Conservation (phyloP, 306 rosid genomes). For the Gynostemma pentaphyllum region DNA sequence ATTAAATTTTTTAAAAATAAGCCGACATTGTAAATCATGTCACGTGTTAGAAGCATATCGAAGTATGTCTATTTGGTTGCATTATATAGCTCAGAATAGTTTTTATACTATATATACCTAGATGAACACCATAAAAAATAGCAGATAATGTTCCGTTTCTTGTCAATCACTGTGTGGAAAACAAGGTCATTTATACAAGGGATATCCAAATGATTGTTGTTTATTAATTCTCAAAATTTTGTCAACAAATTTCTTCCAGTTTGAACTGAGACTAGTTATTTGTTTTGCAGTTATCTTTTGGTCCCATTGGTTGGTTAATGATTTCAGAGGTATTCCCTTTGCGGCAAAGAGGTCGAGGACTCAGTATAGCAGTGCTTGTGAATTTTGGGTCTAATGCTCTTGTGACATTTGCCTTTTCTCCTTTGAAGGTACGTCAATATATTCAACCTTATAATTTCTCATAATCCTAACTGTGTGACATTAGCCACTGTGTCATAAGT, state of each 20-base stretch:
- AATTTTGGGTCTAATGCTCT: slow-evolving; percentile 83
- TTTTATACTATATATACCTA: background rate
- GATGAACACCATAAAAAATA: background rate
- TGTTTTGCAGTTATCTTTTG: slow-evolving; percentile 71
- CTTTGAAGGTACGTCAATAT: slow-evolving; percentile 50
- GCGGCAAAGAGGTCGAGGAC: slow-evolving; percentile 83
- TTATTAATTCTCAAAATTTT: background rate
- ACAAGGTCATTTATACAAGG: background rate
- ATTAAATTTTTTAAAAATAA: background rate
- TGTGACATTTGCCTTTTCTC: slow-evolving; percentile 89
- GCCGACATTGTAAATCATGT: background rate
- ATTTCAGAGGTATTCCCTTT: slow-evolving; percentile 89
- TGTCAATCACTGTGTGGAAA: background rate
- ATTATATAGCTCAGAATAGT: background rate
- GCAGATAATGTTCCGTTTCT: background rate
- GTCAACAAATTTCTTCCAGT: no score
- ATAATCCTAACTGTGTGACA: background rate
- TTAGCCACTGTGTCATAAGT: background rate
- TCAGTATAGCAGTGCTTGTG: slow-evolving; percentile 80
- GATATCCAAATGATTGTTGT: background rate
- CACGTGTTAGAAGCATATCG: background rate
- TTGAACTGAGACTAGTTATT: slow-evolving; percentile 1
- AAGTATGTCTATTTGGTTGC: background rate
- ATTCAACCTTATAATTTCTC: background rate
- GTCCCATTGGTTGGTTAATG: slow-evolving; percentile 99